Evolutionary conservation across 441 rosid genomes (phyloP), one percentile per base, ranked within the genome.

Genomic region (Erodium chrysanthum): DNA sequence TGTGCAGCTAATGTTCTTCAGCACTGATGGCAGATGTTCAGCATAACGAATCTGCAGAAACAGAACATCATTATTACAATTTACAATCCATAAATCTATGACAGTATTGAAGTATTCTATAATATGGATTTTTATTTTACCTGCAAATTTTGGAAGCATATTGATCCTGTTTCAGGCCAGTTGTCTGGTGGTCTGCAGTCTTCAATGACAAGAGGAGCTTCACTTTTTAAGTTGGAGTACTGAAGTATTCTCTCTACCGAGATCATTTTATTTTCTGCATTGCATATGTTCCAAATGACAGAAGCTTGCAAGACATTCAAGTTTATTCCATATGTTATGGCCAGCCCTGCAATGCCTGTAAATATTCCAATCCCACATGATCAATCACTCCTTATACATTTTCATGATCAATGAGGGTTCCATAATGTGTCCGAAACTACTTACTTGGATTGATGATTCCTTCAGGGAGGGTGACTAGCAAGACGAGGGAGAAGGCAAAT

Each of bases 181-280:
- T 85, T 85, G 75, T 77, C 81, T 65, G 81, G 81, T 59, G 85
- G 97, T 72, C 72, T 82, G 77, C 77, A 65, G 69, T 84, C 89
- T 71, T 85, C 92, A 65, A 83, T 72, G 29, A 85, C 77, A 64
- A 84, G 80, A 63, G 96, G 83, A 11, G 99, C 89, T 84, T 94
- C 99, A 54, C 97, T 85, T 48, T 68, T 70, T 73, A 94, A 56
- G 66, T 83, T 83, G 29, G 97, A 85, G 74, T 94, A 89, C 79
- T 94, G 99, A 75, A 89, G 87, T 33, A 94, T 82, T 79, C 99
- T 85, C 79, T 94, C 99, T n/a, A 94, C 96, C 5, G 97, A 94
- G 11, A 94, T 94, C 87, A 94, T 94, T 72, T 91, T 86, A 81
- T 88, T 91, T 78, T 94, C 97, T 64, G 96, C 96, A 76, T 87